phyloP scores from a whole-genome alignment of 2,329 filamentous ascomycete species.

The Juglanconis oblonga region DNA sequence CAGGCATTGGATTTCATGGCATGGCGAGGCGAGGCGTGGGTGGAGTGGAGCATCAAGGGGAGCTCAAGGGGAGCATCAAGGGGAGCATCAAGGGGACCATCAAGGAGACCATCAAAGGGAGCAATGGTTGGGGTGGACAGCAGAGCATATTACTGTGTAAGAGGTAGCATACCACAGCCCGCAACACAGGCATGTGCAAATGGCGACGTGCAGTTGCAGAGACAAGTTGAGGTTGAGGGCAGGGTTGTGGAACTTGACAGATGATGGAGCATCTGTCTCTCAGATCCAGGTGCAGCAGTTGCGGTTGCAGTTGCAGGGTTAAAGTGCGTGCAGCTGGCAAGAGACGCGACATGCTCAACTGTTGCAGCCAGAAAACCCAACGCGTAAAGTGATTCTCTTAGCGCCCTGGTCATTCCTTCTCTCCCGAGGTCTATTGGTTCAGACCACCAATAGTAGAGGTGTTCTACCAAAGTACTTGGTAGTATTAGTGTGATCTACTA shows the following conservation, averaged over 20 bases:
- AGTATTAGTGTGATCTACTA: neutral
- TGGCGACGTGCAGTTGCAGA: neutral
- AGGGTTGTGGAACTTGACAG: neutral
- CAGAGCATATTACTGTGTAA: neutral
- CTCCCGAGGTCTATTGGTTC: neutral
- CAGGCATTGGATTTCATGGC: neutral
- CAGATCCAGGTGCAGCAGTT: neutral
- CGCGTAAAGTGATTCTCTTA: neutral
- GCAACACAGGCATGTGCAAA: neutral
- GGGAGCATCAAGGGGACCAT: neutral
- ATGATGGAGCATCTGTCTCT: neutral
- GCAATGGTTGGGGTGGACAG: neutral
- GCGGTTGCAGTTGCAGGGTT: neutral
- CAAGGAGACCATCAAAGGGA: neutral
- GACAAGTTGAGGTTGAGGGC: neutral
- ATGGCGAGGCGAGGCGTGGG: neutral
- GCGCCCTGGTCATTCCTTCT: neutral
- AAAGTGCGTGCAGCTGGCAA: neutral
- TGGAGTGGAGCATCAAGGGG: neutral
- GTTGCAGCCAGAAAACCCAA: neutral
- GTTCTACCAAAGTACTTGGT: neutral
- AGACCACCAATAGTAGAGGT: neutral
- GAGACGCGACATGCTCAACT: neutral
- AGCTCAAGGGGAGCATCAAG: neutral
- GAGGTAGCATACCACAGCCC: neutral